Evolutionary conservation across 352 stramenopile genomes (phyloP).

Genomic region (Pythium biforme): DNA sequence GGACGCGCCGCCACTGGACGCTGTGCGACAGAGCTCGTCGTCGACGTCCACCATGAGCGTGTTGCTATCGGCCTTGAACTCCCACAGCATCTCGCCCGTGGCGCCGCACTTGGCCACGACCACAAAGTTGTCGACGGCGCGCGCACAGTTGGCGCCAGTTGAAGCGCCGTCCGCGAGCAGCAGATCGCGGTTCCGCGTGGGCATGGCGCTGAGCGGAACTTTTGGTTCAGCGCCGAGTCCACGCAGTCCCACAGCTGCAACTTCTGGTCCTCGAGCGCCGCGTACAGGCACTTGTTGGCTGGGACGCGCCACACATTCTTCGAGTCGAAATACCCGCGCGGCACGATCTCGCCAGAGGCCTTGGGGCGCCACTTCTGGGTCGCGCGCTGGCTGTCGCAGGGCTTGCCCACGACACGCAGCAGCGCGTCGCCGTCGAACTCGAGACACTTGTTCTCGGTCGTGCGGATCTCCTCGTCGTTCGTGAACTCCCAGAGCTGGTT

Average conservation of each 20-base stretch:
- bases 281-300: slow-evolving; percentile 6
- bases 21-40: slow-evolving; percentile 2
- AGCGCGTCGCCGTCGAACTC: background rate
- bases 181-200: slow-evolving; percentile 7
- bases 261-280: slow-evolving; percentile 6
- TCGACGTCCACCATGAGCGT: background rate
- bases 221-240: slow-evolving; percentile 9
- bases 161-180: slow-evolving; percentile 3
- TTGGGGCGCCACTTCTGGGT: background rate
- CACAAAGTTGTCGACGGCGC: background rate
- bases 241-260: slow-evolving; percentile 13
- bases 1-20: background rate
- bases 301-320: background rate
- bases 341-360: slow-evolving; percentile 2
- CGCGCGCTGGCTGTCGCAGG: background rate
- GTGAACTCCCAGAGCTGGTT: slow-evolving; percentile 9
- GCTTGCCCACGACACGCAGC: background rate
- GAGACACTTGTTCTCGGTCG: slow-evolving; percentile 5
- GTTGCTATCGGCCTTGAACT: background rate
- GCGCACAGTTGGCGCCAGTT: background rate
- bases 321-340: slow-evolving; percentile 2
- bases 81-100: slow-evolving; percentile 11
- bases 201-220: slow-evolving; percentile 8
- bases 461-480: slow-evolving; percentile 1
- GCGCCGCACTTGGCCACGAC: slow-evolving; percentile 8